Base-by-base conservation (phyloP, 2,329 filamentous ascomycete species). In the Trichoderma endophyticum region DNA sequence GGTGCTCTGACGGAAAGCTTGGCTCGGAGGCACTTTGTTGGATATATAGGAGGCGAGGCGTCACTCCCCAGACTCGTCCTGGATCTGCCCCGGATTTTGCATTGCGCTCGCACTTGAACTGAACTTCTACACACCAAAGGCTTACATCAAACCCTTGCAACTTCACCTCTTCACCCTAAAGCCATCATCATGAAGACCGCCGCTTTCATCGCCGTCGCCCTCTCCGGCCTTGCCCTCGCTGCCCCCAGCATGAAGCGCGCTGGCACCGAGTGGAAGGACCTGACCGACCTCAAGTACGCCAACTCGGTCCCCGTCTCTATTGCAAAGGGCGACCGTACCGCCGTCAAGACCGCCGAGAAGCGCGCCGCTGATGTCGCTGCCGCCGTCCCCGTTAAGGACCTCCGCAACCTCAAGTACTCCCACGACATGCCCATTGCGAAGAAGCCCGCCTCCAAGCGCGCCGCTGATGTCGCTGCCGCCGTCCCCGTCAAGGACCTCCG, bases 111-210 rank as follows among this genome's bases (percentile, higher is more conserved):
- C 39, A 18, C 28, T 69, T 30, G 48, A 39, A 62, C 28, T 28
- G 28, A 15, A 24, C 15, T 63, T 65, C n/a, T 21, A 43, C 5
- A 43, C 24, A 36, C 59, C 48, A 54, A 24, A 21, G 4, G 21
- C n/a, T 26, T 26, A 62, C 7, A 39, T 2, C 60, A 63, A 63
- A 28, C 43, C 14, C 4, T 6, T n/a, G 1, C 15, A n/a, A 64
- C 51, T 26, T 24, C 30, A 57, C n/a, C 63, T 57, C 15, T 24
- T 43, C 12, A 28, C 11, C 67, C 12, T 14, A 1, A 12, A 66
- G 30, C 15, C 66, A 72, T n/a, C 66, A 72, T 15, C 32, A 72
- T 72, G 71, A 72, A 72, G 71, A 48, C 67, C 51, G 57, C 71
- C 36, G 48, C 71, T 12, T 59, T 72, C 65, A 54, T 70, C 60